phyloP scores from a whole-genome alignment of 495 filamentous ascomycete species.

The Immersiella caudata region DNA sequence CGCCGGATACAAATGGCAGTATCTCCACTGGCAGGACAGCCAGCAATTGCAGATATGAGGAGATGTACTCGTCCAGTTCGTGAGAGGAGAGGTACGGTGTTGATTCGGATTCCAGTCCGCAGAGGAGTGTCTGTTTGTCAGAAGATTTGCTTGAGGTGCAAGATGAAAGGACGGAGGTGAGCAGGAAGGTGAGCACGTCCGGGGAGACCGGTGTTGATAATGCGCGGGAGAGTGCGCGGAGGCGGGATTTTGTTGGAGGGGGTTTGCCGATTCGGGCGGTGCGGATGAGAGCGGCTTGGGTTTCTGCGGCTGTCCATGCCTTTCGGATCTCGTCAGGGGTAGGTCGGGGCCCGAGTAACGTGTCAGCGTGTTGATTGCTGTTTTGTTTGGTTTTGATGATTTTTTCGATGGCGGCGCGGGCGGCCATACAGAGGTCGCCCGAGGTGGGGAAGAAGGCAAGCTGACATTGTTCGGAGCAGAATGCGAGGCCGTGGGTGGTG shows the following conservation, averaged over 20 bases:
- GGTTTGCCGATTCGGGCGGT: background rate
- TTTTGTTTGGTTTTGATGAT: background rate
- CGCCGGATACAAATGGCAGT: background rate
- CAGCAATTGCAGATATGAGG: background rate
- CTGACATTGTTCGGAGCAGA: background rate
- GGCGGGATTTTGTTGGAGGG: background rate
- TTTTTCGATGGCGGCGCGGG: background rate
- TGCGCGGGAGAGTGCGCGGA: background rate
- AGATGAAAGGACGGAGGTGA: background rate
- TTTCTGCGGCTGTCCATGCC: background rate
- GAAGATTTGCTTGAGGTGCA: background rate
- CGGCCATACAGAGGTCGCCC: background rate
- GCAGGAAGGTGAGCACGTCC: background rate
- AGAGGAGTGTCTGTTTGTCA: background rate
- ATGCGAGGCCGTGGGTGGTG: background rate
- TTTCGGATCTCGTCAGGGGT: background rate
- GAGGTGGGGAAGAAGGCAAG: background rate
- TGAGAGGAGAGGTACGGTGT: background rate
- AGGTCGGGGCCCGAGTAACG: background rate
- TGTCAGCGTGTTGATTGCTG: background rate
- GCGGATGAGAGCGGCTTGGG: background rate
- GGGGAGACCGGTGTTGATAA: background rate
- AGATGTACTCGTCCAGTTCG: background rate
- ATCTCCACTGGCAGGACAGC: background rate
- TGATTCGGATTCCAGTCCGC: background rate